Conservation (phyloP, 2,329 filamentous ascomycete genomes). For the Colletotrichum tofieldiae region DNA sequence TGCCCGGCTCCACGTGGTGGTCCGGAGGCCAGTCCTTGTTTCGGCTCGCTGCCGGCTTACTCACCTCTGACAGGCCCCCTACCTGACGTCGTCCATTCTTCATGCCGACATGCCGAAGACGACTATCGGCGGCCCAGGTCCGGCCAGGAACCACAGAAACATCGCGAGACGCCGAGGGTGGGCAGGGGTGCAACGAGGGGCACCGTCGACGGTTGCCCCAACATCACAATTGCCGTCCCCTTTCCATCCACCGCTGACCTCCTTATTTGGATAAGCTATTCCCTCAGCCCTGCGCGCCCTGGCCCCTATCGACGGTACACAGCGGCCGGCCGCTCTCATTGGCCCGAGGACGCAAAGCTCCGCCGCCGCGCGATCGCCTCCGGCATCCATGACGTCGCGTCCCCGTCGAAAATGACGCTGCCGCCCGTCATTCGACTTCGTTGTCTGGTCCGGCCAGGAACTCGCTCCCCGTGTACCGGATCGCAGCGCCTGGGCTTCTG, state of each 20-base stretch:
- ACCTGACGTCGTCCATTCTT: slow-evolving; percentile 18
- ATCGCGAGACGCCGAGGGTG: background rate
- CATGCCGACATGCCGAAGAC: slow-evolving; percentile 1
- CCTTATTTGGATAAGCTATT: background rate
- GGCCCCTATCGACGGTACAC: background rate
- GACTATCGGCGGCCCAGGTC: background rate
- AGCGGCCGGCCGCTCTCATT: slow-evolving; percentile 16
- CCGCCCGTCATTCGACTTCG: slow-evolving; percentile 29
- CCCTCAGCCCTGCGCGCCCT: slow-evolving; percentile 15
- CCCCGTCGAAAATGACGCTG: slow-evolving; percentile 32
- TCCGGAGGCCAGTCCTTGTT: background rate
- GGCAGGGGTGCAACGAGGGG: slow-evolving; percentile 2
- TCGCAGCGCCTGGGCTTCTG: too few species aligned
- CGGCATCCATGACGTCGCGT: slow-evolving; percentile 36
- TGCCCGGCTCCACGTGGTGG: background rate
- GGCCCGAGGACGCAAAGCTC: slow-evolving; percentile 13
- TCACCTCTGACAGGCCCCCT: background rate
- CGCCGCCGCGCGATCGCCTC: slow-evolving; percentile 17
- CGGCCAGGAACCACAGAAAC: background rate
- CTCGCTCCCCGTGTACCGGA: background rate
- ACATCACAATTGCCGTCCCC: slow-evolving; percentile 1
- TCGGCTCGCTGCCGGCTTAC: slow-evolving; percentile 11
- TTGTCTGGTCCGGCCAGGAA: background rate
- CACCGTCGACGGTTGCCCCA: background rate
- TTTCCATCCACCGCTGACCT: background rate